phyloP scores from a whole-genome alignment of 495 filamentous ascomycete species.

The Aspergillus haitiensis region DNA sequence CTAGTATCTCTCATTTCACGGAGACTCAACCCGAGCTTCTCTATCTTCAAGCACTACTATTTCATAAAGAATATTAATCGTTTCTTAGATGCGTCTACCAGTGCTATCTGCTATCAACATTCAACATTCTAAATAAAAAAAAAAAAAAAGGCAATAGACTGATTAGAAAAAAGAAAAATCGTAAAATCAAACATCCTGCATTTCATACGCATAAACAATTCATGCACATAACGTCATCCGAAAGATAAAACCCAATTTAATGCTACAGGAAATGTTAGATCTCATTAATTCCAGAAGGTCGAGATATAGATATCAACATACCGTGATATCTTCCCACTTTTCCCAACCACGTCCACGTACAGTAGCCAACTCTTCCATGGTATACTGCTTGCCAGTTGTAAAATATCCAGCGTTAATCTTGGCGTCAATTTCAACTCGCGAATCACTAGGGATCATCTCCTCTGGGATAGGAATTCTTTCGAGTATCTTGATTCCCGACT shows the following conservation, averaged over 20 bases:
- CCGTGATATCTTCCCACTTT: constrained; percentile 64
- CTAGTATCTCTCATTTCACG: constrained; percentile 11
- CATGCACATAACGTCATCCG: neutral
- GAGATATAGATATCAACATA: constrained; percentile 28
- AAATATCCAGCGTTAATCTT: constrained; percentile 97
- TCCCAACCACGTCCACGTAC: constrained; percentile 94
- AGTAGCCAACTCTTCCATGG: constrained; percentile 76
- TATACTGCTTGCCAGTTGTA: constrained; percentile 90
- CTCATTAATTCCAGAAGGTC: neutral
- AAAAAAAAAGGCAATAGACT: too few species aligned
- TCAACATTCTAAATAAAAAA: too few species aligned
- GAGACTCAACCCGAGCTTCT: constrained; percentile 2
- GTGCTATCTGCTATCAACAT: too few species aligned
- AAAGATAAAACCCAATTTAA: neutral
- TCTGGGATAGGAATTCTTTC: constrained; percentile 95
- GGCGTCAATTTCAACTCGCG: constrained; percentile 95
- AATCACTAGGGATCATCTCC: constrained; percentile 91
- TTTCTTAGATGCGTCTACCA: too few species aligned
- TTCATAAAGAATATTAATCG: neutral
- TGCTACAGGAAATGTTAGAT: constrained; percentile 15
- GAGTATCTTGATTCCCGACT: constrained; percentile 90
- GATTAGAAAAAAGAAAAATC: neutral
- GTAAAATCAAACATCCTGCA: constrained; percentile 6
- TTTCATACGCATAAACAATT: constrained; percentile 3
- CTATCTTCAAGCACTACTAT: neutral